Conservation (phyloP, 805 yeast genomes). For the Sugiyamaella smithiae region DNA sequence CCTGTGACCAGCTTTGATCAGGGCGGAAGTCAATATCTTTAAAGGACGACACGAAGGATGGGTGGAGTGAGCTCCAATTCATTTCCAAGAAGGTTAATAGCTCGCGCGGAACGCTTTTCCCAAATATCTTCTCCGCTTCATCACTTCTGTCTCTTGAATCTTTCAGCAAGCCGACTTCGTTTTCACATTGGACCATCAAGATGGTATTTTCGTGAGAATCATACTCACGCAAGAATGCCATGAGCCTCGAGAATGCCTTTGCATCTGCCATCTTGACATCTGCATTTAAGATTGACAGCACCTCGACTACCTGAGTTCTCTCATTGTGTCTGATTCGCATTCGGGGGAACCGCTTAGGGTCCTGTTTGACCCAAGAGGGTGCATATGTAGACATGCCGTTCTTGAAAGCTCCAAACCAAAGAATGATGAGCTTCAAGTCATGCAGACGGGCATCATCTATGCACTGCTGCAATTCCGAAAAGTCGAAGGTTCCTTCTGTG, state of each 20-base stretch:
- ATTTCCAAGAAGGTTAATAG: conserved; percentile 9
- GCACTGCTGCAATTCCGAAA: conserved; percentile 13
- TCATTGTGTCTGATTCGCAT: conserved; percentile 6
- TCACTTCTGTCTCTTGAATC: conserved; percentile 19
- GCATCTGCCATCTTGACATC: conserved; percentile 17
- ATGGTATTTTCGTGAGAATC: conserved; percentile 14
- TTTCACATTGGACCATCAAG: conserved; percentile 21
- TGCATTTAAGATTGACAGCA: conserved; percentile 19
- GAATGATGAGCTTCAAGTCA: conserved; percentile 13
- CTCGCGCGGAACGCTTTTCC: conserved; percentile 15
- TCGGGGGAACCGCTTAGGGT: conserved; percentile 17
- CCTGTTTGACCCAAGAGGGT: conserved; percentile 19
- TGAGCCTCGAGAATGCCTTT: conserved; percentile 16
- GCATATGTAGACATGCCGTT: conserved; percentile 21
- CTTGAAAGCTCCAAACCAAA: conserved; percentile 25
- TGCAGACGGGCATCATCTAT: conserved; percentile 10
- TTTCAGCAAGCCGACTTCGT: conserved; percentile 21
- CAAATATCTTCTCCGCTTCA: conserved; percentile 4
- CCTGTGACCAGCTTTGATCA: conserved; percentile 15
- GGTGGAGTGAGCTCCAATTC: not conserved
- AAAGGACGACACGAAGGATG: not conserved
- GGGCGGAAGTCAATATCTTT: not conserved
- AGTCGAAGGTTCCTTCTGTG: conserved; percentile 19
- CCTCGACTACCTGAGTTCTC: conserved; percentile 5
- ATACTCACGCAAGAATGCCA: conserved; percentile 13